These are phyloP conservation scores for Calonectria pauciramosa DNA, from an alignment of 2,329 filamentous ascomycete genomes.

Conservation along the genomic window DNA sequence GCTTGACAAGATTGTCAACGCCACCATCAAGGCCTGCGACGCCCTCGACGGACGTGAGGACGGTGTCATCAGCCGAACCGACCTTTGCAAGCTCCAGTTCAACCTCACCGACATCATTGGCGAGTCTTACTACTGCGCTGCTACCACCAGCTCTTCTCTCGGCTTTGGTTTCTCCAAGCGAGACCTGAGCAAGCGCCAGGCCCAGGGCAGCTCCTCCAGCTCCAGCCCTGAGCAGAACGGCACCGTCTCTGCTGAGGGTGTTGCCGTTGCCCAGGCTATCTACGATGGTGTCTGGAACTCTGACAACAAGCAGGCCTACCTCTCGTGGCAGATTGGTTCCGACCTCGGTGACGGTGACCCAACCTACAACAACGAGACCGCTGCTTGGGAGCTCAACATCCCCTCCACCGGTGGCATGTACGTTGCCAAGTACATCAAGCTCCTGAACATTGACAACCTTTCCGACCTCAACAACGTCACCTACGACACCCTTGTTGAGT, in stretches of 20 bases:
- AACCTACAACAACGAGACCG: conserved; percentile 50
- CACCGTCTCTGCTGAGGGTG: conserved; percentile 50
- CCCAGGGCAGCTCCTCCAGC: conserved; percentile 40
- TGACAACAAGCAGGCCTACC: conserved; percentile 51
- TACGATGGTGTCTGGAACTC: conserved; percentile 52
- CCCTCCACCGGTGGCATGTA: conserved; percentile 51
- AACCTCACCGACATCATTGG: conserved; percentile 50
- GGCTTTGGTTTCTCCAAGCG: conserved; percentile 26
- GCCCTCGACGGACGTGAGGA: conserved; percentile 67
- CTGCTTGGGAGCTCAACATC: conserved; percentile 50
- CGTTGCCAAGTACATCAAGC: conserved; percentile 58
- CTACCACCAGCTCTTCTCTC: conserved; percentile 33
- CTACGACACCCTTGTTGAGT: conserved; percentile 68
- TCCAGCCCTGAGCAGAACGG: conserved; percentile 50
- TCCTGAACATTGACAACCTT: conserved; percentile 58
- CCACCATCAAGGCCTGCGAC: conserved; percentile 68
- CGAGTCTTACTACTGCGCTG: conserved; percentile 51
- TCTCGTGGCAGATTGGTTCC: conserved; percentile 52
- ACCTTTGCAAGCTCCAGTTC: conserved; percentile 48
- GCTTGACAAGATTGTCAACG: conserved; percentile 65
- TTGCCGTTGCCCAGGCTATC: conserved; percentile 51
- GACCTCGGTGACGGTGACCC: conserved; percentile 49
- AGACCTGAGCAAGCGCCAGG: conserved; percentile 20
- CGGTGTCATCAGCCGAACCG: conserved; percentile 61
- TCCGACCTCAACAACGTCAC: conserved; percentile 61